Conservation (phyloP, 2,329 filamentous ascomycete species). For the Meredithiella fracta region DNA sequence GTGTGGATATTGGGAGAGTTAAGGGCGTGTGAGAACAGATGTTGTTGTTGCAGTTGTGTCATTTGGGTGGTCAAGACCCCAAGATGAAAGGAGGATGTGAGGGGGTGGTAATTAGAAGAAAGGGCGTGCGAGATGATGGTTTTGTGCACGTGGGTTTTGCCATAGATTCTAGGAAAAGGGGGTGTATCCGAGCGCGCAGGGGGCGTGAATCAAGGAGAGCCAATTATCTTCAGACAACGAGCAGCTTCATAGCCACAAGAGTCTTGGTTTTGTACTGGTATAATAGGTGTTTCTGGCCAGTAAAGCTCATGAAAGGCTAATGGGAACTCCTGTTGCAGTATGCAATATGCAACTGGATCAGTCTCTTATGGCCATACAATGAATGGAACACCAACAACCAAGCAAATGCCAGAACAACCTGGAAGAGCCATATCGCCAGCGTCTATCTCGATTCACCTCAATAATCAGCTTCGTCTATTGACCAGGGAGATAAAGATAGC, state of each 20-base stretch:
- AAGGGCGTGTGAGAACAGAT: background rate
- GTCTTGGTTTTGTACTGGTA: background rate
- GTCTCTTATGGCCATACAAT: background rate
- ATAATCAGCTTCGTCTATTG: background rate
- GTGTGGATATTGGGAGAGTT: background rate
- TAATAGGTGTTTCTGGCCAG: background rate
- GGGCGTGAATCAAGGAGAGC: slow-evolving; percentile 1
- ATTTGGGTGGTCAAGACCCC: background rate
- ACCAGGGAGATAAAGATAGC: background rate
- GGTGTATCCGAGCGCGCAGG: slow-evolving; percentile 1
- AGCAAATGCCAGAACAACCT: background rate
- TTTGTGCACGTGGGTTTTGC: background rate
- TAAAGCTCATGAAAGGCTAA: background rate
- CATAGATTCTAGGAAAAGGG: background rate
- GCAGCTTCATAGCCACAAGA: background rate
- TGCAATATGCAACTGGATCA: background rate
- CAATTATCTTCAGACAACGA: background rate
- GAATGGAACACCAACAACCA: background rate
- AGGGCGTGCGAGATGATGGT: background rate
- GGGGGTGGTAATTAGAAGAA: background rate
- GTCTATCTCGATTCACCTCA: background rate
- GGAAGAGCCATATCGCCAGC: background rate
- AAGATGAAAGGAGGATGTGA: slow-evolving; percentile 1
- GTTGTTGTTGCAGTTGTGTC: background rate
- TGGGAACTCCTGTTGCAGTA: background rate